Evolutionary conservation across 1,284 basidiomycete species (phyloP).

Genomic region (Moesziomyces antarcticus): DNA sequence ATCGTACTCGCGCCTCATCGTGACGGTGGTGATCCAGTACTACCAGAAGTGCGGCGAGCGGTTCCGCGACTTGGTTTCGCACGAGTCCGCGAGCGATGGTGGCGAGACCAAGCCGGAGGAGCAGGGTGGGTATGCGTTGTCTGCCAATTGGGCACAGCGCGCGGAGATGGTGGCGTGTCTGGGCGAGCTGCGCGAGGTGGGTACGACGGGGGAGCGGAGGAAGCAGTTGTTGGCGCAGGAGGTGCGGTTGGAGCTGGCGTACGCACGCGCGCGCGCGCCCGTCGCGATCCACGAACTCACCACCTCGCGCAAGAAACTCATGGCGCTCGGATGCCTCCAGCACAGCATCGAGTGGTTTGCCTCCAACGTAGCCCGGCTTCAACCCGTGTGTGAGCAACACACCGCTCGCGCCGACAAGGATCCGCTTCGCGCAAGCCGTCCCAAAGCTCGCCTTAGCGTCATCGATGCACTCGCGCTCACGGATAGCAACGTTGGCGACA

Average conservation of each 20-base stretch:
- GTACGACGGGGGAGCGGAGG: constrained; percentile 5
- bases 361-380: constrained; percentile 47
- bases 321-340: constrained; percentile 82
- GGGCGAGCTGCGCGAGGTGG: constrained; percentile 71
- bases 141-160: constrained; percentile 65
- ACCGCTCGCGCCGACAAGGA: neutral
- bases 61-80: constrained; percentile 79
- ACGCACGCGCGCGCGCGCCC: constrained; percentile 18
- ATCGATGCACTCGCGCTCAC: constrained; percentile 13
- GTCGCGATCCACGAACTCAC: constrained; percentile 74
- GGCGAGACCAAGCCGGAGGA: neutral
- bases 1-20: constrained; percentile 82
- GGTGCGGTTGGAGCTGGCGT: constrained; percentile 36
- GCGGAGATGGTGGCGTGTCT: constrained; percentile 81
- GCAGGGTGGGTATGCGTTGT: constrained; percentile 27
- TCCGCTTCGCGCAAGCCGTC: constrained; percentile 13
- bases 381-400: constrained; percentile 67
- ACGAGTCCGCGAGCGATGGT: constrained; percentile 7
- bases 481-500: neutral
- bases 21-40: constrained; percentile 95
- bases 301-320: constrained; percentile 78
- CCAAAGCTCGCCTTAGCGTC: constrained; percentile 40
- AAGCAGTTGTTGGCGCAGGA: constrained; percentile 47
- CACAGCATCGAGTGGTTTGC: constrained; percentile 73
- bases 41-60: constrained; percentile 91